A percentile compares a stretch with the other conserved stretches of the same genome.
phyloP scores from a whole-genome alignment of 352 stramenopile genomes.

The Phytopythium litorale region DNA sequence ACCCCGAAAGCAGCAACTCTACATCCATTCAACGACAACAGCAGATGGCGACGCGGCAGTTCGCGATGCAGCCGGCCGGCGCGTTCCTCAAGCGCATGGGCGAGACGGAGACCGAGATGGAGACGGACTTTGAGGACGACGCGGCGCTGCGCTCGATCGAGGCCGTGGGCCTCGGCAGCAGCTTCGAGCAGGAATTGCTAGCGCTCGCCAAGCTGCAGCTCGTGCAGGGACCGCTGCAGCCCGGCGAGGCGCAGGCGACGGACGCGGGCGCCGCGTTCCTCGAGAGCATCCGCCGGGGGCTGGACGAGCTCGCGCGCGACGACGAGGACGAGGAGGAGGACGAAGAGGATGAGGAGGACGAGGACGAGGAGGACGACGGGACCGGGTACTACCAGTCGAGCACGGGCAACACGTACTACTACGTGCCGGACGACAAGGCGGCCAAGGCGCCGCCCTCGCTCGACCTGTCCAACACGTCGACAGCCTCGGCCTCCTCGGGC shows the following conservation, averaged over 20 bases:
- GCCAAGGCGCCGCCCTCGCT: slow-evolving; percentile 11
- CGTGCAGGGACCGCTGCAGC: slow-evolving; percentile 1
- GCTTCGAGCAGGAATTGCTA: slow-evolving; percentile 6
- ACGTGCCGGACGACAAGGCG: slow-evolving; percentile 26
- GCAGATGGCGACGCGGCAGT: background rate
- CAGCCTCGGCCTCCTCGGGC: slow-evolving; percentile 25
- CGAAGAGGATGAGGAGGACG: slow-evolving; percentile 14
- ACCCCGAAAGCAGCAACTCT: background rate
- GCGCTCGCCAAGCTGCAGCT: slow-evolving; percentile 7
- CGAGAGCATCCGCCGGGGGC: slow-evolving; percentile 23
- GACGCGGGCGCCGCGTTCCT: slow-evolving; percentile 19
- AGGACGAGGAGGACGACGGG: slow-evolving; percentile 24
- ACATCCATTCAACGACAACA: background rate
- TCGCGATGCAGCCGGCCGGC: slow-evolving; percentile 27
- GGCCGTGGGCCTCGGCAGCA: slow-evolving; percentile 2
- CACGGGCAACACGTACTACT: slow-evolving; percentile 37
- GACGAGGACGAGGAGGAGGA: slow-evolving; percentile 9
- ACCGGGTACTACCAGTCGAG: slow-evolving; percentile 27
- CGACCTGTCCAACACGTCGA: slow-evolving; percentile 38
- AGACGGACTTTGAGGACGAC: slow-evolving; percentile 16
- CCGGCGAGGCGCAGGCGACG: background rate
- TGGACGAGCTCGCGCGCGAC: slow-evolving; percentile 16
- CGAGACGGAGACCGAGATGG: slow-evolving; percentile 10
- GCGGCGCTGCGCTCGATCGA: slow-evolving; percentile 1
- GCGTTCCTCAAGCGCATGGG: slow-evolving; percentile 22